Conservation (phyloP, 1,139 yeast species). For the Suhomyces terraborum region DNA sequence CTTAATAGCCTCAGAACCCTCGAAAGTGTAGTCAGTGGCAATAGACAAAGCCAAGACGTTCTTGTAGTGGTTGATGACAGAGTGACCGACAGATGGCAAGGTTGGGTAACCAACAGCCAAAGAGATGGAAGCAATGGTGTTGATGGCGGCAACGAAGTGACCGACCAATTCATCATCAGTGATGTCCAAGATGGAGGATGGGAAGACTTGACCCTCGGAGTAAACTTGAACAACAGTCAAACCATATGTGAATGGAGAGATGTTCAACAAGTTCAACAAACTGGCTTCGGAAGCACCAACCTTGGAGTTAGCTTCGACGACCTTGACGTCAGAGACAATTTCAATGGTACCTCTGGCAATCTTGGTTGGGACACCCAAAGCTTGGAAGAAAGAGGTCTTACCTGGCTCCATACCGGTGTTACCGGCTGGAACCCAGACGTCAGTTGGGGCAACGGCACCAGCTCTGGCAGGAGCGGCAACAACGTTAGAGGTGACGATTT, state of each 20-base stretch:
- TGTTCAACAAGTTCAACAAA: conserved; percentile 98
- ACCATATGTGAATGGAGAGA: conserved; percentile 99
- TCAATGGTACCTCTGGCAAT: conserved; percentile 99
- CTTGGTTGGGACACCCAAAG: conserved; percentile 99
- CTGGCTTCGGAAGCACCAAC: conserved; percentile 99
- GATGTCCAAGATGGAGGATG: conserved; percentile 94
- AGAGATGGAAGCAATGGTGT: conserved; percentile 93
- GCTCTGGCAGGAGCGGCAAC: conserved; percentile 99
- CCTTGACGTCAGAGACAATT: conserved; percentile 96
- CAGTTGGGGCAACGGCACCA: conserved; percentile 98
- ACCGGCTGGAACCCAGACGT: conserved; percentile 97
- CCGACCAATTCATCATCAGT: conserved; percentile 94
- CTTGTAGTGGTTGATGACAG: conserved; percentile 99
- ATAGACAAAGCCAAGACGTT: conserved; percentile 95
- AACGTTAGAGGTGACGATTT: conserved; percentile 81
- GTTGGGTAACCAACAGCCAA: conserved; percentile 99
- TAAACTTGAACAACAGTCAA: conserved; percentile 93
- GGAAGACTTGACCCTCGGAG: conserved; percentile 98
- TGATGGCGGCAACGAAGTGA: conserved; percentile 91
- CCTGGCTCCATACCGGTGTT: conserved; percentile 99
- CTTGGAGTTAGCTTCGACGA: conserved; percentile 79
- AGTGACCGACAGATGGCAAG: conserved; percentile 98
- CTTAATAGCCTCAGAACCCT: conserved; percentile 98
- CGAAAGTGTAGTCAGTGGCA: conserved; percentile 98
- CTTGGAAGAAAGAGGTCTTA: conserved; percentile 99